Evolutionary conservation across 176 grass and related monocot genomes (phyloP).

Genomic region (Secale cereale): DNA sequence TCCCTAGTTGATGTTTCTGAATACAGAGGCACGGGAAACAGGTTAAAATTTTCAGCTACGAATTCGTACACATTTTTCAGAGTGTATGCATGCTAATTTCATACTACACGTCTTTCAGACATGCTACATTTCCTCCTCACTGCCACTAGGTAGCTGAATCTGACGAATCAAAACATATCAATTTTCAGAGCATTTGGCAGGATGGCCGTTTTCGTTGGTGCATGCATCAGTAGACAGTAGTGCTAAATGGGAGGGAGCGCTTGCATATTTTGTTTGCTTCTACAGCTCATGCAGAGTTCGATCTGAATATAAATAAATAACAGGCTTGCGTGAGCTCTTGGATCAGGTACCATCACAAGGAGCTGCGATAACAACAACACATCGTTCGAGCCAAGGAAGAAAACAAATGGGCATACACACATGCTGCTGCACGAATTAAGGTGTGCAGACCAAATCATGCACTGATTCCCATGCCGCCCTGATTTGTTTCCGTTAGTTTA

Average conservation of each 20-base stretch:
- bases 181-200: conserved; percentile 4
- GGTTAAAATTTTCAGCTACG: neutral
- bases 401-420: conserved; percentile 38
- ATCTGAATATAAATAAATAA: conserved; percentile 21
- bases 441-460: conserved; percentile 42
- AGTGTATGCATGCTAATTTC: neutral
- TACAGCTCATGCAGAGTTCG: conserved; percentile 29
- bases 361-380: conserved; percentile 5
- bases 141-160: neutral
- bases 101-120: neutral
- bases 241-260: neutral
- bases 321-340: conserved; percentile 33
- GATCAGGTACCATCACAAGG: conserved; percentile 38
- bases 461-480: conserved; percentile 22
- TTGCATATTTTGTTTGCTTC: conserved; percentile 29
- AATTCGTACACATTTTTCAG: neutral
- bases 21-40: neutral
- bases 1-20: neutral
- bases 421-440: conserved; percentile 46
- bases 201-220: neutral
- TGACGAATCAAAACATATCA: neutral
- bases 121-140: neutral
- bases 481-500: conserved; percentile 39
- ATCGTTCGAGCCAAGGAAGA: conserved; percentile 21
- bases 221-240: conserved; percentile 2